Percentiles rank a stretch among this genome's conserved stretches.
These are phyloP conservation scores for Candida multigemmis DNA, from an alignment of 805 yeast species.

Conservation along the genomic window DNA sequence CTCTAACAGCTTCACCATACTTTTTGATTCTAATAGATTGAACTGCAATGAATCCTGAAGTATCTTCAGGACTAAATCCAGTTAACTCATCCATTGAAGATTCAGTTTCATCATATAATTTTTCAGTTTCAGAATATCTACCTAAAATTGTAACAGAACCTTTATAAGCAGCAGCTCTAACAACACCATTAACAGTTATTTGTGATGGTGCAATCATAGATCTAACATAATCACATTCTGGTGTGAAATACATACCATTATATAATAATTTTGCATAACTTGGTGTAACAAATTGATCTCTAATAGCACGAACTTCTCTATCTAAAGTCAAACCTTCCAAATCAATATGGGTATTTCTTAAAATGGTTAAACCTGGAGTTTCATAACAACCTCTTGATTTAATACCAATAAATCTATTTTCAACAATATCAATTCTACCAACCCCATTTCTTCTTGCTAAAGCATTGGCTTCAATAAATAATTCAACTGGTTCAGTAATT, in stretches of 20 bases:
- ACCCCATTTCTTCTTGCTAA: conserved; percentile 99
- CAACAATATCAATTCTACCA: conserved; percentile 98
- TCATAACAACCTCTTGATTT: conserved; percentile 99
- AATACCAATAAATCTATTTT: conserved; percentile 97
- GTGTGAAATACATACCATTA: conserved; percentile 97
- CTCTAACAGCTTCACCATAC: conserved; percentile 92
- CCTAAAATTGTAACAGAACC: conserved; percentile 81
- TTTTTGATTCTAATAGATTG: conserved; percentile 98
- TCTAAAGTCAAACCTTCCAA: conserved; percentile 95
- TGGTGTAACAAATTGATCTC: conserved; percentile 94
- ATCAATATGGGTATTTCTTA: conserved; percentile 92
- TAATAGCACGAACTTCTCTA: conserved; percentile 93
- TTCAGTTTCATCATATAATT: conserved; percentile 94
- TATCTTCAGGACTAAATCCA: conserved; percentile 95
- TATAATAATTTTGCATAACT: conserved; percentile 82
- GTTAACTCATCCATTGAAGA: conserved; percentile 99
- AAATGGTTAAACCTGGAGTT: conserved; percentile 94
- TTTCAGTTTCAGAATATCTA: conserved; percentile 92
- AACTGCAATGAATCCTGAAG: conserved; percentile 95
- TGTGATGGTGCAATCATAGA: conserved; percentile 93
- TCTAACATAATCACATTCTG: conserved; percentile 96
- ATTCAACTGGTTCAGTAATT: conserved; percentile 82
- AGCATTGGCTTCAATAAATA: conserved; percentile 87
- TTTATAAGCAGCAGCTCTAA: conserved; percentile 89
- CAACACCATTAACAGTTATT: conserved; percentile 90